Conservation (phyloP, 1,284 basidiomycete species). For the Trichosporon ovoides region DNA sequence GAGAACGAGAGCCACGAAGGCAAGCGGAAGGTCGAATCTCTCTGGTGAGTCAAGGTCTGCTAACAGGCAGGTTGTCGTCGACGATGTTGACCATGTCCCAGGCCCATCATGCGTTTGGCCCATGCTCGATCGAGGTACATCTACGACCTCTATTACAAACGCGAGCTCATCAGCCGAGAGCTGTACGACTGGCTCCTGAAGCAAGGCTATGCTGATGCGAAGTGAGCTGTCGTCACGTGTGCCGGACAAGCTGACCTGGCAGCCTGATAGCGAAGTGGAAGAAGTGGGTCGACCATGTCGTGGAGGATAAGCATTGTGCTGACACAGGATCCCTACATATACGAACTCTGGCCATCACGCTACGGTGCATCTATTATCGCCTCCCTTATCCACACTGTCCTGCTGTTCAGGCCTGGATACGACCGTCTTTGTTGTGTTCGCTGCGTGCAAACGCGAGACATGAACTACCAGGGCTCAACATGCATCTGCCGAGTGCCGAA, state of each 20-base stretch:
- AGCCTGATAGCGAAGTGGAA: slow-evolving; percentile 99
- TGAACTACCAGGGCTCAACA: slow-evolving; percentile 99
- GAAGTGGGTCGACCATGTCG: slow-evolving; percentile 52
- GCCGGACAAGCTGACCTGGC: background rate
- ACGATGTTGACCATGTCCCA: slow-evolving; percentile 10
- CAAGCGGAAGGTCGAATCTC: slow-evolving; percentile 89
- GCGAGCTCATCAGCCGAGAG: slow-evolving; percentile 88
- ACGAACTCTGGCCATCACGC: no score
- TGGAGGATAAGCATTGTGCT: background rate
- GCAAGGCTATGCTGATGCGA: slow-evolving; percentile 94
- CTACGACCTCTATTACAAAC: slow-evolving; percentile 98
- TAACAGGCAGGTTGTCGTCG: no score
- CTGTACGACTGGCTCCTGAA: slow-evolving; percentile 98
- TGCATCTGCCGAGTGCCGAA: slow-evolving; percentile 98
- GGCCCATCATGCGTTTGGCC: slow-evolving; percentile 93
- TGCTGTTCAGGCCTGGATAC: slow-evolving; percentile 63
- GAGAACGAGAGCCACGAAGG: slow-evolving; percentile 98
- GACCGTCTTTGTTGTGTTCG: slow-evolving; percentile 96
- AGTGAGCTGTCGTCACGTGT: slow-evolving; percentile 57
- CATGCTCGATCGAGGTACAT: slow-evolving; percentile 95
- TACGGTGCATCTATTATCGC: background rate
- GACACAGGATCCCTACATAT: background rate
- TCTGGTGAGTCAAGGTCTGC: slow-evolving; percentile 78
- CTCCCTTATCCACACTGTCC: background rate
- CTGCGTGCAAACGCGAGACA: slow-evolving; percentile 97